Base-by-base conservation (phyloP, 768 basidiomycete species). In the Astraeus odoratus region DNA sequence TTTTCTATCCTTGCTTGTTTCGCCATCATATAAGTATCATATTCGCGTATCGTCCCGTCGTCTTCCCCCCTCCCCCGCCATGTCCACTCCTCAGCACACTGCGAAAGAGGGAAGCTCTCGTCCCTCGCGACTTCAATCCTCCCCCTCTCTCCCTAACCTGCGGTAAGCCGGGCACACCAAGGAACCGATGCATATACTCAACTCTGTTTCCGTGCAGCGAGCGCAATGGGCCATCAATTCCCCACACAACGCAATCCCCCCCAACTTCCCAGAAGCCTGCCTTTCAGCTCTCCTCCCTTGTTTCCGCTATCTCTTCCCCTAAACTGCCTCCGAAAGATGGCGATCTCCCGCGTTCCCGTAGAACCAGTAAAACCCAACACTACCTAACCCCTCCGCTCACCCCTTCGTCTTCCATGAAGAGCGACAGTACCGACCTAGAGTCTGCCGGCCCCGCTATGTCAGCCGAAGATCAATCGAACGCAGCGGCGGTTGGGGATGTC, bases 311-410 rank as follows among this genome's bases (percentile, higher is more conserved):
- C 8, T 35, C 43, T 20, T 24, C 58, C 6, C 40, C 54, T 20
- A 50, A 44, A 8, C 13, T 29, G 6, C 13, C 53, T 15, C n/a
- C 25, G 37, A 56, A 54, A 25, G 57, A 52, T 31, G n/a, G 42
- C 2, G 60, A 63, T 43, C 20, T 38, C 4, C 57, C 49, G 42
- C 57, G 48, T 8, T 23, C 52, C 19, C 48, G 25, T 22, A 62
- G 57, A 20, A 55, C 55, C 22, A 33, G 59, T 15, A 65, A 52
- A 41, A 59, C 61, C 16, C 58, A 64, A 20, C 56, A 63, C 19
- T 67, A 80, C 34, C 68, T 83, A 42, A 85, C 83, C 0, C 83
- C 83, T 26, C 84, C 83, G 9, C 71, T 86, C 35, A 85, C 83
- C 1, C 83, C 83, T 1, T 79, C 83, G 1, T 81, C 80, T 7